A percentile compares a stretch with the other conserved stretches of the same genome.
phyloP scores from a whole-genome alignment of 139 green algal genomes.

The Asterochloris erici region DNA sequence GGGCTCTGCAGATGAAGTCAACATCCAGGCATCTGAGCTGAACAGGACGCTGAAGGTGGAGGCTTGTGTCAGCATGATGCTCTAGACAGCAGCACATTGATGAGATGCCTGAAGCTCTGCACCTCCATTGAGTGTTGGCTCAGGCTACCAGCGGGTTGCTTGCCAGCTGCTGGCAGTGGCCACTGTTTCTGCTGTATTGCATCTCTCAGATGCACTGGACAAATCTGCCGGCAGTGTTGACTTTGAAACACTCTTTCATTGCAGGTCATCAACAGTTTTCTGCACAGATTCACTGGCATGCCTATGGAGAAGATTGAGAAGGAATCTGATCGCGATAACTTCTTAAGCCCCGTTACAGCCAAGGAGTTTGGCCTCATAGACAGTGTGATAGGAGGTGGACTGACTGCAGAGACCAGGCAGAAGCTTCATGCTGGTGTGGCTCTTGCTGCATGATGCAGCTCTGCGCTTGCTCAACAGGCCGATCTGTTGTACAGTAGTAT shows the following conservation, averaged over 20 bases:
- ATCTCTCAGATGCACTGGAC: too few relatives aligned
- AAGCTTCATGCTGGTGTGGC: too few relatives aligned
- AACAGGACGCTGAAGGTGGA: constrained; percentile 57
- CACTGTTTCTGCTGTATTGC: too few relatives aligned
- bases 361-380: constrained; percentile 62
- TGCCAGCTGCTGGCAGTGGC: neutral
- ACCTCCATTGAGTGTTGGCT: too few relatives aligned
- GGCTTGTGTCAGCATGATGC: neutral
- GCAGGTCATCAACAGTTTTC: constrained; percentile 68
- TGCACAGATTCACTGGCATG: constrained; percentile 75
- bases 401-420: too few relatives aligned
- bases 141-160: too few relatives aligned
- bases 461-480: too few relatives aligned
- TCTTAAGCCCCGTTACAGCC: constrained; percentile 76
- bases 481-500: too few relatives aligned
- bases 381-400: constrained; percentile 33
- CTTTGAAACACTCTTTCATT: neutral
- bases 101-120: too few relatives aligned
- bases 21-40: constrained; percentile 61
- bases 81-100: too few relatives aligned
- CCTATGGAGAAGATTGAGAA: constrained; percentile 65
- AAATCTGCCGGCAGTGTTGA: neutral
- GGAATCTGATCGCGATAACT: constrained; percentile 81
- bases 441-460: too few relatives aligned
- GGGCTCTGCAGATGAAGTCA: constrained; percentile 68